Evolutionary conservation across 306 rosid genomes (phyloP).

Genomic region (Hylodesmum podocarpum): DNA sequence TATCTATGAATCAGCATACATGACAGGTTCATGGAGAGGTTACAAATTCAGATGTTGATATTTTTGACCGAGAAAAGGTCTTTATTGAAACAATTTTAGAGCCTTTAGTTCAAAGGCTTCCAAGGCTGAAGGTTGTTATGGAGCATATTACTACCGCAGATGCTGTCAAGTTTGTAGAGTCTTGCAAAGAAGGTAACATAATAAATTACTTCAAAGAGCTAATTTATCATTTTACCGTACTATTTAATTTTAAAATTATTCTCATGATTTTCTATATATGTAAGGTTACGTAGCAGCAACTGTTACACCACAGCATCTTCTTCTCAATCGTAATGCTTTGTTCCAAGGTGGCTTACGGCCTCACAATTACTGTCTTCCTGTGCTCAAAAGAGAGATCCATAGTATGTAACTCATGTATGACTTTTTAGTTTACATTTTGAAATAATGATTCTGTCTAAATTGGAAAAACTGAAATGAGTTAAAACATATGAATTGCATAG

Average conservation of each 20-base stretch:
- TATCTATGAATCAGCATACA: constrained; percentile 8
- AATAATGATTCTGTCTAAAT: background rate
- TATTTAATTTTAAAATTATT: background rate
- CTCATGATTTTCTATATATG: constrained; percentile 21
- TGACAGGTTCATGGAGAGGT: constrained; percentile 94
- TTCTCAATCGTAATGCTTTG: constrained; percentile 77
- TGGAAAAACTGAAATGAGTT: background rate
- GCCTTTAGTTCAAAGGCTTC: constrained; percentile 81
- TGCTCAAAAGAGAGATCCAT: constrained; percentile 83
- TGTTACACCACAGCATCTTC: constrained; percentile 91
- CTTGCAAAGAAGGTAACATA: constrained; percentile 65
- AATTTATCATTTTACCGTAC: background rate
- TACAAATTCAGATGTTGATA: constrained; percentile 67
- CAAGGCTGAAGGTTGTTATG: constrained; percentile 82
- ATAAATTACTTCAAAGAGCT: constrained; percentile 17
- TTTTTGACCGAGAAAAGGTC: constrained; percentile 90
- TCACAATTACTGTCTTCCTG: constrained; percentile 83
- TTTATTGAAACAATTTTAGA: constrained; percentile 72
- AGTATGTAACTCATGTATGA: constrained; percentile 48
- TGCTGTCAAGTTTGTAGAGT: constrained; percentile 73
- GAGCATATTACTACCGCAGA: constrained; percentile 91
- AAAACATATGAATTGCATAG: background rate
- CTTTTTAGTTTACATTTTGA: constrained; percentile 10
- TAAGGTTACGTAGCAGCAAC: constrained; percentile 77
- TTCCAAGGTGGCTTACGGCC: constrained; percentile 97